Base-by-base conservation (phyloP, 441 rosid genomes). In the Pelargonium exstipulatum region DNA sequence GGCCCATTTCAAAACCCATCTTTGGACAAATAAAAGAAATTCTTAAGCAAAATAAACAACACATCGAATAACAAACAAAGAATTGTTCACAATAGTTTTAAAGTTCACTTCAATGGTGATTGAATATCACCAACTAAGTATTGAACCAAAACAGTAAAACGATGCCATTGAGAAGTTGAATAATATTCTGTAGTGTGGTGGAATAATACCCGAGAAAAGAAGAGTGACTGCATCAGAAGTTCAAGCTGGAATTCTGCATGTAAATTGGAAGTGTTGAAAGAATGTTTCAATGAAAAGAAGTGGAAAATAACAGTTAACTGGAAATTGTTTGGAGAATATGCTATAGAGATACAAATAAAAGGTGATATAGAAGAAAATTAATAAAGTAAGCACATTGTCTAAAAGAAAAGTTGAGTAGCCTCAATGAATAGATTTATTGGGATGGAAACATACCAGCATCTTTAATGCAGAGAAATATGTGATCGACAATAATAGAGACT, bases 171-270 rank as follows among this genome's bases (percentile, higher is more conserved):
- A 64, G 58, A 71, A 35, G 71, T 46, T 75, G 62, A 61, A 43
- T 57, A 65, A 53, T 53, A 53, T 53, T 53, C 66, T 49, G 32
- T 73, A 73, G 78, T 69, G 48, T 61, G 37, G 75, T 29, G 58
- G 73, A 66, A 71, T 58, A 77, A 63, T 88, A 95, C 98, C 88
- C 99, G 91, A 68, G 99, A 92, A 84, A 95, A 95, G 70, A 81
- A 74, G 68, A 95, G 92, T 42, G 98, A 90, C 77, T 95, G 98
- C 97, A 95, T 86, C 79, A 95, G 75, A 77, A 95, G 87, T 66
- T 95, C 99, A 76, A 95, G 95, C 83, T 85, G 96, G 78, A 92
- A 95, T 67, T 92, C 99, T 95, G 95, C 88, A 82, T 58, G 62
- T 24, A 79, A 69, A 78, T 64, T 55, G 22, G 74, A 69, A 73